Percentiles rank a stretch among this genome's conserved stretches.
Conservation (phyloP, 176 grass and related monocot species). For the Triticum urartu region DNA sequence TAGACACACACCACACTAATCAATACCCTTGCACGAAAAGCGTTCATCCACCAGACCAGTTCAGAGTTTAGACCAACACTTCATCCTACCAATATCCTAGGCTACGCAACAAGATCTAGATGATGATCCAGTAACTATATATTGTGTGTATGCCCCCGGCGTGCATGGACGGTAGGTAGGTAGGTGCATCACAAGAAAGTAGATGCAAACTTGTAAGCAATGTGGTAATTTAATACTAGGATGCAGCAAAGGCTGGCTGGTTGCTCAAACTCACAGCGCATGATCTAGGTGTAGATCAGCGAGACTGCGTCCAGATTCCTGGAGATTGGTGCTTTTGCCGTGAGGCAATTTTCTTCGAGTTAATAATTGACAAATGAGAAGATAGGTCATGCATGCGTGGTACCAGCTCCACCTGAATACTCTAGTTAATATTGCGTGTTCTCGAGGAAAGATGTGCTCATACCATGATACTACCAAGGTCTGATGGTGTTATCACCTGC, state of each 20-base stretch:
- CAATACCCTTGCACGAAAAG: constrained; percentile 20
- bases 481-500: background rate
- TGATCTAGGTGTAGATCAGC: background rate
- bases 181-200: background rate
- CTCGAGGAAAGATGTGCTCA: background rate
- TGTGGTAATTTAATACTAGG: background rate
- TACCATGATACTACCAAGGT: background rate
- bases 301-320: background rate
- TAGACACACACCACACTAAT: background rate
- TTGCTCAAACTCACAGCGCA: background rate
- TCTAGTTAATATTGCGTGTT: background rate
- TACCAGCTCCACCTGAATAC: background rate
- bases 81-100: background rate
- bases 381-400: constrained; percentile 7
- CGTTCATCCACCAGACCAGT: background rate
- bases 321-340: background rate
- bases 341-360: background rate
- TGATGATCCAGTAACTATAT: background rate
- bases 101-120: no score
- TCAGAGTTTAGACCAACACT: background rate
- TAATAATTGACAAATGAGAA: background rate
- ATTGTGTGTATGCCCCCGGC: no score
- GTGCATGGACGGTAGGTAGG: background rate
- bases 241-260: background rate
- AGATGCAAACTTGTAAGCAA: background rate